Evolutionary conservation across 1,139 yeast genomes (phyloP), one percentile per base, ranked within the genome.

Genomic region (Yamadazyma taylorii): DNA sequence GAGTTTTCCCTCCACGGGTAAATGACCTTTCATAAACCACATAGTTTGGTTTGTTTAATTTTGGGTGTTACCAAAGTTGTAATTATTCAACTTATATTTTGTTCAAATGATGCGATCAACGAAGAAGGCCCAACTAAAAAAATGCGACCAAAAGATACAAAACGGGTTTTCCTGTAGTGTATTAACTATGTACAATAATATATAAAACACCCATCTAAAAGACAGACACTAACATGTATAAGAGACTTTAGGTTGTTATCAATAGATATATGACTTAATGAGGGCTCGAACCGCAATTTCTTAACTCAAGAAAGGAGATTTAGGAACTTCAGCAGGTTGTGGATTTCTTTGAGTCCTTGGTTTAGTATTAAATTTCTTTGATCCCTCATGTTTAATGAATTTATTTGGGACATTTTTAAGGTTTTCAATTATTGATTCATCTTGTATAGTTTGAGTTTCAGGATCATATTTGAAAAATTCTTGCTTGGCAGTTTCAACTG

Each of bases 401-500:
- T 58, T 52, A 13, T 55, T 54, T 3, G 74, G 73, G 41, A 50
- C 40, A 48, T 68, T 67, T 37, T 56, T 37, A 51, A 71, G 63
- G 40, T 66, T 61, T 32, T 56, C 46, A 34, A 50, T 50, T 17
- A 58, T 48, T 12, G 47, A 55, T 25, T 48, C 56, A 38, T 55
- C 60, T 17, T 51, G 51, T 11, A 63, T 47, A 33, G 55, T 52
- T 2, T 55, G 55, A 14, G 60, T 50, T 38, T 55, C 54, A 47
- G 60, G 50, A 35, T 66, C 59, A 33, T 52, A 56, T 16, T 55
- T 46, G 59, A 79, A 84, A 53, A 83, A 84, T 38, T 70, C 72
- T 26, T 54, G 56, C 52, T 84, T 85, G 66, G 85, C 76, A 32
- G 71, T 65, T 45, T 80, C 85, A 22, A 86, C 95, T 10, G 84